Conservation (phyloP, 2,329 filamentous ascomycete genomes). For the Talaromyces piceae region DNA sequence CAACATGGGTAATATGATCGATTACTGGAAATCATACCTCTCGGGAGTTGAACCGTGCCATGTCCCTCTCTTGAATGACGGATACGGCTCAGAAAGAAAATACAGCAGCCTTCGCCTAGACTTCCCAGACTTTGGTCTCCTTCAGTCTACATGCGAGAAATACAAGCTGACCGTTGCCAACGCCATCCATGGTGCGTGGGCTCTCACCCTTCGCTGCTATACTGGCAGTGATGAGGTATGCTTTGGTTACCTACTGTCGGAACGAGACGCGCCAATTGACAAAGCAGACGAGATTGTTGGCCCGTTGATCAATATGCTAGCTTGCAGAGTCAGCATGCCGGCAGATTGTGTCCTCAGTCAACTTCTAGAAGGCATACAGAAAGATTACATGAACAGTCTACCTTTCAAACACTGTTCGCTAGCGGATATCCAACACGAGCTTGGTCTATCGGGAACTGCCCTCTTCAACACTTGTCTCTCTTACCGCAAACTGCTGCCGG, state of each 20-base stretch:
- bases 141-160: constrained; percentile 35
- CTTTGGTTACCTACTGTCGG: constrained; percentile 40
- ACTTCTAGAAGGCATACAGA: constrained; percentile 36
- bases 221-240: constrained; percentile 20
- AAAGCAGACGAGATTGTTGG: constrained; percentile 39
- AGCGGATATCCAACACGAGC: constrained; percentile 41
- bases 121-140: constrained; percentile 16
- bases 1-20: background rate
- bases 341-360: constrained; percentile 27
- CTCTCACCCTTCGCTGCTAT: constrained; percentile 9
- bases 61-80: constrained; percentile 28
- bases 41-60: constrained; percentile 26
- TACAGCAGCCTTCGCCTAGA: constrained; percentile 9
- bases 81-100: background rate
- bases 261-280: constrained; percentile 35
- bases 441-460: constrained; percentile 30
- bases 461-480: constrained; percentile 45
- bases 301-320: constrained; percentile 41
- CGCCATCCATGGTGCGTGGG: constrained; percentile 14
- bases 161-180: constrained; percentile 44
- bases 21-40: constrained; percentile 30
- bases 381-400: constrained; percentile 41
- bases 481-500: constrained; percentile 36
- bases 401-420: constrained; percentile 38
- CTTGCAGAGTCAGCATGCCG: constrained; percentile 36